A percentile compares a stretch with the other conserved stretches of the same genome.
Evolutionary conservation across 306 rosid species (phyloP).

Genomic region (Prosopis cineraria): DNA sequence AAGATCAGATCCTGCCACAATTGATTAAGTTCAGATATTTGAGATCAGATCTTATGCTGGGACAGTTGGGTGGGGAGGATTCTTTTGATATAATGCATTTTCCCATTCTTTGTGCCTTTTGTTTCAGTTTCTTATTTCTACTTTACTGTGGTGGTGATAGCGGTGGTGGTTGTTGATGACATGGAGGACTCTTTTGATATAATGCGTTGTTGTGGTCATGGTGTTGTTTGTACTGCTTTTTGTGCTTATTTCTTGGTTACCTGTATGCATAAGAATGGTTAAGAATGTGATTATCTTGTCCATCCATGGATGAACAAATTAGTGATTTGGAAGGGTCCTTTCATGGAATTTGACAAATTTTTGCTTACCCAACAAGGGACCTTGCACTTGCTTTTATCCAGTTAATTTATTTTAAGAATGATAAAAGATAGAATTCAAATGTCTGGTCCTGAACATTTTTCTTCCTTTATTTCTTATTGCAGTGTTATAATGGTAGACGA

Average conservation of each 20-base stretch:
- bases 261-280: neutral
- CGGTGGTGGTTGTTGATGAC: no score
- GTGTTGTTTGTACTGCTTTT: no score
- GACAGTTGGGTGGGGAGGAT: neutral
- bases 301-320: slow-evolving; percentile 14
- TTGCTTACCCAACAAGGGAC: neutral
- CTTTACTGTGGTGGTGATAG: no score
- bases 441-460: slow-evolving; percentile 14
- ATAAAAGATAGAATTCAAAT: slow-evolving; percentile 15
- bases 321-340: slow-evolving; percentile 1
- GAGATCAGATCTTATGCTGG: neutral
- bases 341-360: neutral
- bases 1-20: no score
- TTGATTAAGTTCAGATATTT: no score
- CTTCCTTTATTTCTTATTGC: slow-evolving; percentile 28
- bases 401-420: neutral
- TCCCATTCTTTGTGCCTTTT: neutral
- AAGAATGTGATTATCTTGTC: slow-evolving; percentile 6
- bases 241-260: no score
- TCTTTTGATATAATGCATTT: neutral
- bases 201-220: no score
- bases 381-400: neutral
- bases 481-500: slow-evolving; percentile 95
- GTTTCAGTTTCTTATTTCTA: neutral
- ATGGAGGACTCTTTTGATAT: no score